These are phyloP conservation scores for Salix suchowensis DNA, from an alignment of 345 rosid genomes.

Conservation along the genomic window DNA sequence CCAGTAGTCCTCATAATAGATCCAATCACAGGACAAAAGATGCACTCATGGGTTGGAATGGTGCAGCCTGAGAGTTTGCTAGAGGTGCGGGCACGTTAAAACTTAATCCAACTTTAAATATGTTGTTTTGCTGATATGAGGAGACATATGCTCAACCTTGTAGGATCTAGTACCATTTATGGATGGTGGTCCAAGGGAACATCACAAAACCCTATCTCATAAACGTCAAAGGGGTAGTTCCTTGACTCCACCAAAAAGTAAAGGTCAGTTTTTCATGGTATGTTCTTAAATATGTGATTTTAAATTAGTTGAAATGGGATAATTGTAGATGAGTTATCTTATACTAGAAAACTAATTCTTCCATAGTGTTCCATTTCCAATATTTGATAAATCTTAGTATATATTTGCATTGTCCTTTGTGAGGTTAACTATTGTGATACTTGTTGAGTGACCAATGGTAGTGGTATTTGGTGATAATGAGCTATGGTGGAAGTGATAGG, in stretches of 20 bases:
- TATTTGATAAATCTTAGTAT: neutral
- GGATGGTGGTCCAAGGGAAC: slow-evolving; percentile 91
- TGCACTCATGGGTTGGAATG: slow-evolving; percentile 90
- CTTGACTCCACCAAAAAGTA: slow-evolving; percentile 51
- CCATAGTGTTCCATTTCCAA: neutral
- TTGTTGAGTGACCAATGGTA: neutral
- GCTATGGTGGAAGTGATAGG: neutral
- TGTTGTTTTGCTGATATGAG: slow-evolving; percentile 7
- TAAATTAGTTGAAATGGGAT: neutral
- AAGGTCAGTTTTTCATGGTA: slow-evolving; percentile 34
- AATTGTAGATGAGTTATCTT: neutral
- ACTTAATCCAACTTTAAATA: neutral
- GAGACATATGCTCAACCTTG: slow-evolving; percentile 4
- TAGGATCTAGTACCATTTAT: slow-evolving; percentile 84
- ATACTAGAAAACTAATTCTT: neutral
- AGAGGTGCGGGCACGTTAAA: slow-evolving; percentile 40
- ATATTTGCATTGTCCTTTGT: neutral
- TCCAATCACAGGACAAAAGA: slow-evolving; percentile 94
- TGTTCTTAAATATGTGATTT: neutral
- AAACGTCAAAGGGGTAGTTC: slow-evolving; percentile 84
- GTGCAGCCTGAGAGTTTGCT: slow-evolving; percentile 83
- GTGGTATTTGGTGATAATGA: neutral
- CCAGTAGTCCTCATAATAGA: slow-evolving; percentile 92
- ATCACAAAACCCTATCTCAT: slow-evolving; percentile 62
- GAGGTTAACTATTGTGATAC: neutral